Percentiles rank a stretch among this genome's conserved stretches.
Conservation (phyloP, 192 early-diverging fungal species). For the Diversispora eburnea region DNA sequence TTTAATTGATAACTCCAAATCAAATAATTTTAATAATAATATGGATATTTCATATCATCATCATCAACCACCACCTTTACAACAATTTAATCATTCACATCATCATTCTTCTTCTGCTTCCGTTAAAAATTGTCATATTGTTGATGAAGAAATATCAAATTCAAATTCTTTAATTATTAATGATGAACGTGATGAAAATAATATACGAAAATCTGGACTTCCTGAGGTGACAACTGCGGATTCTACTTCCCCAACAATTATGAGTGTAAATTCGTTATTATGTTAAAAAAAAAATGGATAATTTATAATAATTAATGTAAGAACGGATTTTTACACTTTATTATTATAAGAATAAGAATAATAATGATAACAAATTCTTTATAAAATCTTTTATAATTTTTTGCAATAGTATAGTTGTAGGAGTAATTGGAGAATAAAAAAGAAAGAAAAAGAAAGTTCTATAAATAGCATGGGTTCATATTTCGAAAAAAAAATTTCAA, state of each 20-base stretch:
- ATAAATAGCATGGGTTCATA: no score
- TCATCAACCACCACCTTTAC: background rate
- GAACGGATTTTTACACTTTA: no score
- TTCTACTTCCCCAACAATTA: background rate
- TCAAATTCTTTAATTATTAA: background rate
- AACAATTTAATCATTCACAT: background rate
- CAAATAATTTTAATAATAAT: background rate
- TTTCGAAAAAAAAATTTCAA: no score
- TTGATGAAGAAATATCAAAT: background rate
- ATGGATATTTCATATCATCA: background rate
- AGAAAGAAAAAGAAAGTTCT: no score
- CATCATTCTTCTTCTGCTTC: no score
- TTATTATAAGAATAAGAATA: no score
- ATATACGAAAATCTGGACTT: background rate
- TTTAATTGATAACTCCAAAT: no score
- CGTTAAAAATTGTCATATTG: background rate
- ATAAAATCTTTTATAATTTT: no score
- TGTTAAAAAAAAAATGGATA: background rate
- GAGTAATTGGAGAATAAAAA: no score
- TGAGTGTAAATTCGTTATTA: conserved; percentile 27
- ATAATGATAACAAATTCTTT: no score
- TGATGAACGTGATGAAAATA: background rate
- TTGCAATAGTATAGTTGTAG: no score
- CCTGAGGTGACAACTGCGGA: background rate
- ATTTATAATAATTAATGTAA: no score